Conservation (phyloP, 1,284 basidiomycete species). For the Agroathelia rolfsii region DNA sequence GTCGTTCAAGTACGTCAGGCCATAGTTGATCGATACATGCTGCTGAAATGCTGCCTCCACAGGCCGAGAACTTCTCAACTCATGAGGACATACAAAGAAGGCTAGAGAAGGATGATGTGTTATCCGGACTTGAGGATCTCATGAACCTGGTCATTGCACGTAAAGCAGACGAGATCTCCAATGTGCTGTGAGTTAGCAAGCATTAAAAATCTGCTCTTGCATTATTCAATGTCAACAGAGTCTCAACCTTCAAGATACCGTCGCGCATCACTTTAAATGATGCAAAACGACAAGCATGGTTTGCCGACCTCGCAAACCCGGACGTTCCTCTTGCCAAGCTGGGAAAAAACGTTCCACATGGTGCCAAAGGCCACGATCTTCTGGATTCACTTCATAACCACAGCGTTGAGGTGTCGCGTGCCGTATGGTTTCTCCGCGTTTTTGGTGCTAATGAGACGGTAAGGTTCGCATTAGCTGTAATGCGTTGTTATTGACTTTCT, state of each 20-base stretch:
- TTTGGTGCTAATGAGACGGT: constrained; percentile 95
- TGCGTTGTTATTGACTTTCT: constrained; percentile 1
- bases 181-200: constrained; percentile 46
- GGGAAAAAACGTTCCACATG: constrained; percentile 86
- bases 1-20: constrained; percentile 48
- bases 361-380: constrained; percentile 85
- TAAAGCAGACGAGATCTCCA: constrained; percentile 41
- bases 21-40: constrained; percentile 1
- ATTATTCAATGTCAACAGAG: constrained; percentile 5
- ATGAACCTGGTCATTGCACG: constrained; percentile 74
- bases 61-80: constrained; percentile 62
- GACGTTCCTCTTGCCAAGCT: constrained; percentile 82
- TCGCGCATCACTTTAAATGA: constrained; percentile 88
- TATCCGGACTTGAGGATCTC: constrained; percentile 66
- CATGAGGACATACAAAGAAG: constrained; percentile 42
- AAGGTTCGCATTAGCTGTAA: constrained; percentile 14
- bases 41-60: constrained; percentile 3
- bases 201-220: constrained; percentile 5
- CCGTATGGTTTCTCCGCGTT: constrained; percentile 92
- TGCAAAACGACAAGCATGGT: constrained; percentile 80
- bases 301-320: constrained; percentile 85
- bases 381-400: constrained; percentile 80
- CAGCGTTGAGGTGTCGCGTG: constrained; percentile 77
- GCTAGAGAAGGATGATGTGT: constrained; percentile 39
- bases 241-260: constrained; percentile 70